Percentiles rank a stretch among this genome's conserved stretches.
Conservation (phyloP, 495 filamentous ascomycete species). For the Neurospora africana region DNA sequence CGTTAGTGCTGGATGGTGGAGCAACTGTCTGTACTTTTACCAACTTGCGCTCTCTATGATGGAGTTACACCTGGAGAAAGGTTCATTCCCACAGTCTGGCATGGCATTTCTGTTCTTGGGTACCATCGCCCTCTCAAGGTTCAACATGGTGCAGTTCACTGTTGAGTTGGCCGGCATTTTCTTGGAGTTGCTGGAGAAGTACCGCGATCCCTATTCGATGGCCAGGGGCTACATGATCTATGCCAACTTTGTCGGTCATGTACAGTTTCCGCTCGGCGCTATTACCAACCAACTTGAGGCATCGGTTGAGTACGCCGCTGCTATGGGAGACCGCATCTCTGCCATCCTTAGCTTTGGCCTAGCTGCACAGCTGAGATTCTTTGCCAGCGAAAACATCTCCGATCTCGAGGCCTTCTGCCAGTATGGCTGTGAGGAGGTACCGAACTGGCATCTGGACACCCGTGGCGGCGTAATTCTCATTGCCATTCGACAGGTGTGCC, state of each 20-base stretch:
- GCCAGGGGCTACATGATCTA: conserved; percentile 64
- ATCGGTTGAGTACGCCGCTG: conserved; percentile 59
- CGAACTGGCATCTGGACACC: conserved; percentile 63
- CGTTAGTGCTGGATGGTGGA: conserved; percentile 75
- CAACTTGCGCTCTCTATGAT: conserved; percentile 63
- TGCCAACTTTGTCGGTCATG: conserved; percentile 62
- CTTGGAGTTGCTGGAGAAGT: conserved; percentile 54
- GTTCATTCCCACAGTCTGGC: conserved; percentile 62
- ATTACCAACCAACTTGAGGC: conserved; percentile 53
- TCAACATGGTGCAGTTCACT: conserved; percentile 61
- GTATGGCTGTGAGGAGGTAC: conserved; percentile 65
- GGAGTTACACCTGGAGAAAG: conserved; percentile 52
- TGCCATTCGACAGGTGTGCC: conserved; percentile 58
- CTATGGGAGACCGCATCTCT: conserved; percentile 64
- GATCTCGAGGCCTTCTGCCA: conserved; percentile 67
- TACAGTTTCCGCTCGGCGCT: conserved; percentile 51
- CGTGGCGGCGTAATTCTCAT: conserved; percentile 68
- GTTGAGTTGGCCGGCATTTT: conserved; percentile 52
- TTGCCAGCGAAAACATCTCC: conserved; percentile 60
- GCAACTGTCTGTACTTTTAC: conserved; percentile 64
- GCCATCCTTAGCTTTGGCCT: conserved; percentile 65
- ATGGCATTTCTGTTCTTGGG: conserved; percentile 67
- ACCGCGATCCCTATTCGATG: conserved; percentile 56
- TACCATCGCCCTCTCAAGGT: conserved; percentile 61
- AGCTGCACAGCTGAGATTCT: conserved; percentile 59